phyloP scores from a whole-genome alignment of 805 yeast species.

The Barnettozyma siamensis region DNA sequence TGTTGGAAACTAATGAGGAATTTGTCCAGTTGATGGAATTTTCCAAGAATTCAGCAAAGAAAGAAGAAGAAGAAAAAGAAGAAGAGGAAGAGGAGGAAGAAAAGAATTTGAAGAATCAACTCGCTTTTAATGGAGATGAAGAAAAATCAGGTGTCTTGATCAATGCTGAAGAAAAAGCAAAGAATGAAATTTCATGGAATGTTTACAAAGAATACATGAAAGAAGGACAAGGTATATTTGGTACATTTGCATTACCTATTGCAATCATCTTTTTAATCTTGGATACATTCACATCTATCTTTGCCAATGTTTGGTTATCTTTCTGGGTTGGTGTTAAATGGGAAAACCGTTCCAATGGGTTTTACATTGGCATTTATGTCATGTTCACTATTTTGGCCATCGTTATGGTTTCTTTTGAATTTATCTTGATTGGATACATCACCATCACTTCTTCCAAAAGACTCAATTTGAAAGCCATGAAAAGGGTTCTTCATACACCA shows the following conservation, averaged over 20 bases:
- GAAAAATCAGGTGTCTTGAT: constrained; percentile 32
- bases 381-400: constrained; percentile 50
- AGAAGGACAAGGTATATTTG: constrained; percentile 50
- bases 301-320: constrained; percentile 74
- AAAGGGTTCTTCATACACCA: constrained; percentile 64
- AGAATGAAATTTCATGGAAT: constrained; percentile 41
- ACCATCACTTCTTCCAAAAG: constrained; percentile 49
- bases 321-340: constrained; percentile 70
- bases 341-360: constrained; percentile 37
- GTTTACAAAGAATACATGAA: constrained; percentile 47
- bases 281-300: constrained; percentile 47
- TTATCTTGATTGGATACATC: constrained; percentile 42
- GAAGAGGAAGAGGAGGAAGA: constrained; percentile 21
- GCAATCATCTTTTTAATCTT: constrained; percentile 23
- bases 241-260: constrained; percentile 25
- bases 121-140: constrained; percentile 11
- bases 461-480: constrained; percentile 59
- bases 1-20: constrained; percentile 33
- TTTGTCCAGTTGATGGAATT: constrained; percentile 46
- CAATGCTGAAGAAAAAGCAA: constrained; percentile 52
- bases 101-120: constrained; percentile 15
- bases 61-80: constrained; percentile 23
- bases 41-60: constrained; percentile 25
- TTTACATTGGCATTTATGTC: constrained; percentile 72
- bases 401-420: constrained; percentile 36